phyloP scores from a whole-genome alignment of 1,139 yeast species.

The Blastobotrys elegans region DNA sequence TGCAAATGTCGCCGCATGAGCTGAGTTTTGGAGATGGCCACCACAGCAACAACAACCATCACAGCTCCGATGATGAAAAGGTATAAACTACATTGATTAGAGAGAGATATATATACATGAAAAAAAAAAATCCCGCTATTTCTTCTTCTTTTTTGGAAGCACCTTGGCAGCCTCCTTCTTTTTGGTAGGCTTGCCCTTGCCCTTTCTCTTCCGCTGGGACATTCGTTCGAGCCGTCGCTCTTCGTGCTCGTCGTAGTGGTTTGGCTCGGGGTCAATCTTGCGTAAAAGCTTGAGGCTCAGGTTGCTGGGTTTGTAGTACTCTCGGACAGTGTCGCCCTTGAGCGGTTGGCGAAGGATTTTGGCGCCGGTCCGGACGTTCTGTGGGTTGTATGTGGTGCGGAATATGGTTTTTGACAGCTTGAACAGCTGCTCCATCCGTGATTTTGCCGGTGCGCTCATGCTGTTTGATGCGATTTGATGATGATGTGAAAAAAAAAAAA shows the following conservation, averaged over 20 bases:
- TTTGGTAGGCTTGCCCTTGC: slow-evolving; percentile 28
- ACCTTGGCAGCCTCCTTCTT: slow-evolving; percentile 17
- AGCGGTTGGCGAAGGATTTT: slow-evolving; percentile 68
- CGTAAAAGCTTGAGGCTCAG: slow-evolving; percentile 42
- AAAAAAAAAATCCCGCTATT: too few relatives aligned
- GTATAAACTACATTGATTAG: not conserved
- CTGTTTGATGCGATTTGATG: not conserved
- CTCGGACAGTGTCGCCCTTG: slow-evolving; percentile 66
- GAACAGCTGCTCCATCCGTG: slow-evolving; percentile 50
- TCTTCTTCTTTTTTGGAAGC: slow-evolving; percentile 8
- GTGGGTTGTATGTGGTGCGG: slow-evolving; percentile 65
- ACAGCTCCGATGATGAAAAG: not conserved
- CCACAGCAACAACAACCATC: not conserved
- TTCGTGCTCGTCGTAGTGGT: slow-evolving; percentile 69
- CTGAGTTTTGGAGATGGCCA: not conserved
- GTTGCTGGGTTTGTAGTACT: slow-evolving; percentile 68
- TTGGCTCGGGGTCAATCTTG: slow-evolving; percentile 52
- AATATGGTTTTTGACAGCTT: slow-evolving; percentile 58
- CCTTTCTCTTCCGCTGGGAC: slow-evolving; percentile 23
- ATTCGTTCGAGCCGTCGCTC: slow-evolving; percentile 42
- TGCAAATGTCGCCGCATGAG: not conserved
- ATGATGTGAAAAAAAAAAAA: slow-evolving; percentile 1
- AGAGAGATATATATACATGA: not conserved
- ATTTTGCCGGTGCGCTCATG: slow-evolving; percentile 25
- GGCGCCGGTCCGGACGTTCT: slow-evolving; percentile 65